Evolutionary conservation across 2,329 filamentous ascomycete species (phyloP), one percentile per base, ranked within the genome.

Genomic region (Penicillium thymicola): DNA sequence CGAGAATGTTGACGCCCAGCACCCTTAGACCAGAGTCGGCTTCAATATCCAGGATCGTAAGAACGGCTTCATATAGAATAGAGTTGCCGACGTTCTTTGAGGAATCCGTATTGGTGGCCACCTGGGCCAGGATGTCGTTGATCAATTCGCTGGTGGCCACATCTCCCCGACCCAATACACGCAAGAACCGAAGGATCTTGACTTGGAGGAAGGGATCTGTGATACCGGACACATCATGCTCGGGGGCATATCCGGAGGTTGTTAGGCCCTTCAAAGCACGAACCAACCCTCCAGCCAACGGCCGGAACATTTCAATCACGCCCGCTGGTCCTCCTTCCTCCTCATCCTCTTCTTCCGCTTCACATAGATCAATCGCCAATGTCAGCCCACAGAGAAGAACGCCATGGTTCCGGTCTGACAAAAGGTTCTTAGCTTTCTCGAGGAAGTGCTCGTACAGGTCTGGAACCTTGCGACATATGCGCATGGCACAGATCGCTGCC

Each of bases 41-140:
- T 75, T 99, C 94, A 52, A 99, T 97, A 65, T 99, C 94, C 47
- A 99, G 85, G 64, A 99, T 99, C 0, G 94, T 99, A 42, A 94
- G 86, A 37, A 99, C 94, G 1, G 94, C 90, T 76, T 99, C 94
- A 77, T 99, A 99, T 8, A 99, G 81, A 66, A 99, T 99, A 0
- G 94, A 93, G 73, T 99, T 99, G 61, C 94, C 94, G 41, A 99
- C 94, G 64, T 99, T 99, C 80, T 99, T 99, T 28, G 92, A 92
- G 0, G 93, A 92, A 70, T 99, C 94, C 1, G 94, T 99, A 75
- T 99, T 99, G 38, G 93, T 97, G 51, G 94, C 94, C 53, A 99
- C 94, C 78, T 96, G 92, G 6, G 94, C 94, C 58, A 99, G 79
- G 59, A 99, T 99, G 70, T 99, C 94, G 77, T 97, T 99, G 79